Conservation (phyloP, 192 early-diverging fungal genomes). For the Gaertneriomyces semiglobifer region DNA sequence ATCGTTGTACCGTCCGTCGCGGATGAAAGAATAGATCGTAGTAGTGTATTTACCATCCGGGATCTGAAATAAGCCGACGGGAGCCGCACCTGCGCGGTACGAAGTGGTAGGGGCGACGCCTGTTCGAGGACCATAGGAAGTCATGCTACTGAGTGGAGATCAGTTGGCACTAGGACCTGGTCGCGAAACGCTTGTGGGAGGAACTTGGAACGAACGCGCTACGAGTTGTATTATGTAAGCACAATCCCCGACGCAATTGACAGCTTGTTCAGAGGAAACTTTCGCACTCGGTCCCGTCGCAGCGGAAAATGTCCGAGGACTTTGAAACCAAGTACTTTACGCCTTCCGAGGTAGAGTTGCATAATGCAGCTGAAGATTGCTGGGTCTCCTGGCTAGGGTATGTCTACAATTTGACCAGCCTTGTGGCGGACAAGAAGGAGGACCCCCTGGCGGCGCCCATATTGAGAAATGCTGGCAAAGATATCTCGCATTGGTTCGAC, state of each 20-base stretch:
- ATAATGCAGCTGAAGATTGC: constrained; percentile 52
- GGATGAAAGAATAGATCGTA: constrained; percentile 56
- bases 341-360: constrained; percentile 48
- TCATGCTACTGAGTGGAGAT: constrained; percentile 16
- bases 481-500: constrained; percentile 64
- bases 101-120: constrained; percentile 10
- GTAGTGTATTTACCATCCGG: constrained; percentile 58
- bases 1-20: constrained; percentile 49
- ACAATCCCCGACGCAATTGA: no score
- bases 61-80: constrained; percentile 42
- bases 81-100: constrained; percentile 36
- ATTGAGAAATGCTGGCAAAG: constrained; percentile 55
- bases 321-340: constrained; percentile 39
- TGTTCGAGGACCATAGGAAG: constrained; percentile 27
- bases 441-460: constrained; percentile 50
- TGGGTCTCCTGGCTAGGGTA: constrained; percentile 57
- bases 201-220: no score
- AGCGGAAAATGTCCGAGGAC: no score
- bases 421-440: constrained; percentile 39
- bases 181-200: no score
- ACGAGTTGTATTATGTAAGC: no score
- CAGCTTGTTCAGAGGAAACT: no score
- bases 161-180: background rate
- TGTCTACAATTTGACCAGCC: constrained; percentile 49
- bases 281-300: no score